Base-by-base conservation (phyloP, 495 filamentous ascomycete species). In the Aspergillus cristatus region DNA sequence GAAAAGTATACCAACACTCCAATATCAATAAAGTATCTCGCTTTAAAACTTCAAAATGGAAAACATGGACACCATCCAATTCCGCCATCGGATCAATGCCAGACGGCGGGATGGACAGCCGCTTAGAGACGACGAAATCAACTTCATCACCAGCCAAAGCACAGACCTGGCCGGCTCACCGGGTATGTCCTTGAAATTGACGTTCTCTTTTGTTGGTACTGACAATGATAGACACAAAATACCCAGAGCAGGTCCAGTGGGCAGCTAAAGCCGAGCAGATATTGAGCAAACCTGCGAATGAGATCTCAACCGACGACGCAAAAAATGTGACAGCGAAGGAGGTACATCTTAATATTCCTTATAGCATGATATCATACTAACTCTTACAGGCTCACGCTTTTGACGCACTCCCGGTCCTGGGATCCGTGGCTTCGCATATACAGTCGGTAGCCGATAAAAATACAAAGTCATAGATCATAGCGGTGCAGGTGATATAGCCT, bases 391-490 rank as follows among this genome's bases (percentile, higher is more conserved):
- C 47, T 18, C 52, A 47, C 1, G 49, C 41, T 0, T 32, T 58
- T 2, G 50, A 53, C 10, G 42, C 35, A 29, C 34, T 41, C 2
- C 52, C 48, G 0, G 47, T 43, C 2, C 54, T 50, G 35, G 47
- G 45, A 18, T 60, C 55, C 6, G 43, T 49, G 1, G 44, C 52
- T 16, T 53, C 55, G 12, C 28, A 44, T 30, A 47, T 58, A 8
- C 55, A 58, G 43, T 54, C 52, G 3, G 34, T 60, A 20, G 57
- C 57, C 11, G 54, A 54, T 18, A 46, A 46, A 20, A 60, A 60
- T 31, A 24, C 20, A 24, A 4, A 24, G 20, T 24, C n/a, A n/a
- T n/a, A n/a, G n/a, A n/a, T n/a, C n/a, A n/a, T n/a, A n/a, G n/a
- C n/a, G n/a, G n/a, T n/a, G n/a, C n/a, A n/a, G n/a, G n/a, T n/a